Evolutionary conservation across 2,329 filamentous ascomycete genomes (phyloP), one percentile per base, ranked within the genome.

Genomic region (Zymoseptoria pseudotritici): DNA sequence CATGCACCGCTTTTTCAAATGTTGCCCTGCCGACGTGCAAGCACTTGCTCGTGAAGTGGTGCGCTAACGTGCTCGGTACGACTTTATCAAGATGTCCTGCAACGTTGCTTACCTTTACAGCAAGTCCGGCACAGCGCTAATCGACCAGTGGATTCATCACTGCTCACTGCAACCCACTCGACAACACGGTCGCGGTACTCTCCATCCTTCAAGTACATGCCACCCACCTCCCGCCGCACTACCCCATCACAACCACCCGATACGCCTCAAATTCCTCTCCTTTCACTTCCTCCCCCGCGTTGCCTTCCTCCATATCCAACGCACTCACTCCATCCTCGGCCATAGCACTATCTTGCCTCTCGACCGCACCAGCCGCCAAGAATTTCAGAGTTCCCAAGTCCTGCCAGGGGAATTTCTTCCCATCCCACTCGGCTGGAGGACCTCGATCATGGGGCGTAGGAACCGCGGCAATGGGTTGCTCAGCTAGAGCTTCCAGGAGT

Each of bases 321-420:
- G 13, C 17, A 17, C 36, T n/a, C 6, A 46, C 36, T 4, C 36
- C 36, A 17, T 46, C 36, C 36, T 46, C 36, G 4, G 36, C 36
- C 36, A 46, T 17, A 13, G 13, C 36, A 6, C 13, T n/a, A 10
- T n/a, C 36, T 6, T 46, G 11, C 36, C 13, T 17, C 10, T 11
- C 36, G 4, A 10, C 36, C 10, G 10, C 36, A 46, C 2, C 36
- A 46, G 13, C 17, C 13, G 36, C 36, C 13, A 17, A n/a, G n/a
- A 46, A 17, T n/a, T 17, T 65, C 10, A 77, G 64, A 20, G 67
- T 73, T 1, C 75, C 79, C 5, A 81, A 73, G 1, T 75, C 77
- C 63, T 80, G 76, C 69, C 74, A 80, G 1, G 78, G 78, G 57
- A 78, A 81, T 53, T 77, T 79, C 46, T 75, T 73, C 2, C 72